Evolutionary conservation across 2,329 filamentous ascomycete species (phyloP).

Genomic region (Leptographium flavum): DNA sequence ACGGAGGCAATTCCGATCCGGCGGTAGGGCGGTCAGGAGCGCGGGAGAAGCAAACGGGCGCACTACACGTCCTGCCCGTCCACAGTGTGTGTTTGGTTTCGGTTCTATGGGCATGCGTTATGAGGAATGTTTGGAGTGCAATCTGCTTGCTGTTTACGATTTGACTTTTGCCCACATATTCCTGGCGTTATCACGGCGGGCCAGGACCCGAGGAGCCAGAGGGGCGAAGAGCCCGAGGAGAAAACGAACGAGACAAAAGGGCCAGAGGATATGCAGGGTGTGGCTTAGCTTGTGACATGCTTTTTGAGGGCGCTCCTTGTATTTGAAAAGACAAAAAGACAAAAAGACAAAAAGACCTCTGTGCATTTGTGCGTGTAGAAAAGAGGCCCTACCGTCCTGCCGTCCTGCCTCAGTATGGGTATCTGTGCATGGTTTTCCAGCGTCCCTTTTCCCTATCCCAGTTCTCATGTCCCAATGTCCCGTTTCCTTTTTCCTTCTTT

Average conservation of each 20-base stretch:
- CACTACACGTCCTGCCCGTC: not conserved
- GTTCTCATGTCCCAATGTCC: not conserved
- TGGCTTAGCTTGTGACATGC: too few species aligned
- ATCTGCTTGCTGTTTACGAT: not conserved
- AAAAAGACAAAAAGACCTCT: too few species aligned
- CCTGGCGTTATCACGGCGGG: not conserved
- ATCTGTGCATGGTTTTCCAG: too few species aligned
- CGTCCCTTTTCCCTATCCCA: too few species aligned
- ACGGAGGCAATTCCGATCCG: slow-evolving; percentile 48
- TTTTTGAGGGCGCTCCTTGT: too few species aligned
- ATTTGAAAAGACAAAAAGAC: too few species aligned
- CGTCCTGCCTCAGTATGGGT: too few species aligned
- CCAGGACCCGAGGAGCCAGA: not conserved
- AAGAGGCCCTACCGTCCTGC: too few species aligned
- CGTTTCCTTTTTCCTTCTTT: not conserved
- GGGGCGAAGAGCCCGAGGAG: too few species aligned
- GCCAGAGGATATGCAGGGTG: too few species aligned
- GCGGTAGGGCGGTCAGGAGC: slow-evolving; percentile 24
- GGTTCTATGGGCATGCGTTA: not conserved
- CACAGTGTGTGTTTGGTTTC: not conserved
- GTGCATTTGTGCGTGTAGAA: too few species aligned
- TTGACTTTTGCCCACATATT: not conserved
- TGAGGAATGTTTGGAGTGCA: not conserved
- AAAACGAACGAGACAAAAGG: too few species aligned
- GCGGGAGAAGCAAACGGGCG: not conserved